Base-by-base conservation (phyloP, 1,284 basidiomycete genomes). In the Melanopsichium pennsylvanicum region DNA sequence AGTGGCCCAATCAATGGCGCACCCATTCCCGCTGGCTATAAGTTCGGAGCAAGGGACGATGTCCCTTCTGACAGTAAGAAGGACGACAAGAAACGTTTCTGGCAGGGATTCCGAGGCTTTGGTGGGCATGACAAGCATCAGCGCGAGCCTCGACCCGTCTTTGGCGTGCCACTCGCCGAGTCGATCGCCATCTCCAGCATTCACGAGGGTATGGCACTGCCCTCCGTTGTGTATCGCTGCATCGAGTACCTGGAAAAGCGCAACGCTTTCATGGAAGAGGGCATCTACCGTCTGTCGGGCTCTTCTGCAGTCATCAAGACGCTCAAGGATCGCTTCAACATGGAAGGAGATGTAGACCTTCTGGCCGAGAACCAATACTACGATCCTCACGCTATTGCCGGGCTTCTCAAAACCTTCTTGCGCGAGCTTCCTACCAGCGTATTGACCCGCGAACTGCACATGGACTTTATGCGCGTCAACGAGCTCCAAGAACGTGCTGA, bases 201-300 rank as follows among this genome's bases (percentile, higher is more conserved):
- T 55, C 75, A 79, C 27, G 81, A 81, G 4, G 80, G 81, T 4
- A 91, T 90, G 46, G 89, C 90, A 70, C 85, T 99, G 16, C 96
- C 95, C 1, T 92, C 93, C 4, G 91, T 98, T 59, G 90, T 97
- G 26, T 97, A 94, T 84, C 88, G 95, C 50, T 92, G 90, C 72
- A 81, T 84, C 37, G 82, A 83, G 55, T 83, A 82, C 48, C 76
- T 83, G 19, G 82, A 82, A 44, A 86, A 88, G 27, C 92, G 92
- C 82, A 87, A 91, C 76, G 95, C 95, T 10, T 91, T 96, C 69
- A 88, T 91, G 74, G 95, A 99, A 79, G 95, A 99, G 83, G 95
- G 95, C 31, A 96, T 99, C 70, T 99, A 98, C 83, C 88, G 95
- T 46, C 84, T 98, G 48, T 76, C 70, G 4, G 80, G 80, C 26